Percentiles rank a stretch among this genome's conserved stretches.
Conservation (phyloP, 2,329 filamentous ascomycete genomes). For the Geosmithia flava region DNA sequence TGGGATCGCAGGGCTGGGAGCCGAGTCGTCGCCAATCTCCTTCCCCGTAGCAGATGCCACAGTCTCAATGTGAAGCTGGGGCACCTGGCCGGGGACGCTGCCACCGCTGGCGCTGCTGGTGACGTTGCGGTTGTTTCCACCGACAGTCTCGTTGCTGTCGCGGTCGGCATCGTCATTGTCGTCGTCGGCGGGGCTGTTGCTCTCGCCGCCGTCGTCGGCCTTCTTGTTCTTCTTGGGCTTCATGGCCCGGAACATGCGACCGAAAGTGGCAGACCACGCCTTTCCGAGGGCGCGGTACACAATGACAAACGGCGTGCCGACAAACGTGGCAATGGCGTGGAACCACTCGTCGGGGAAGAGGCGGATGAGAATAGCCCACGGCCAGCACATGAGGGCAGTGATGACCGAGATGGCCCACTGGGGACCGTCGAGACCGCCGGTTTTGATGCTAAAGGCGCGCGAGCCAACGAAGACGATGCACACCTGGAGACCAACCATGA, state of each 20-base stretch:
- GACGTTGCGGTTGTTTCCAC: not conserved
- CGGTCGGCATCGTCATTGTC: not conserved
- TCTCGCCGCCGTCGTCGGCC: not conserved
- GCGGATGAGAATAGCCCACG: constrained; percentile 34
- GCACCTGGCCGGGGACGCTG: not conserved
- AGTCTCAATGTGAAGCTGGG: not conserved
- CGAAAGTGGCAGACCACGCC: constrained; percentile 3
- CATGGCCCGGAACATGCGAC: constrained; percentile 1
- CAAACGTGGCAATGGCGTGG: constrained; percentile 5
- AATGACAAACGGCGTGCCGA: constrained; percentile 3
- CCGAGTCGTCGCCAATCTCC: not conserved
- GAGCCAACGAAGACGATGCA: constrained; percentile 46
- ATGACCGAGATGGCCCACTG: constrained; percentile 43
- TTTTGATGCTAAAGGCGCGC: constrained; percentile 36
- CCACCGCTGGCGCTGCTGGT: not conserved
- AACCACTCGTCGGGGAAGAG: constrained; percentile 34
- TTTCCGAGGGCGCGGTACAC: constrained; percentile 1
- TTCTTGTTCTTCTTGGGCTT: constrained; percentile 2
- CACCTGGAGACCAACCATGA: constrained; percentile 46
- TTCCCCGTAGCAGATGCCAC: not conserved
- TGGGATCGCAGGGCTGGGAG: constrained; percentile 1
- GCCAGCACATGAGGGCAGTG: constrained; percentile 33
- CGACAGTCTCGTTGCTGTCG: not conserved
- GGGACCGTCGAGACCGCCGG: constrained; percentile 19
- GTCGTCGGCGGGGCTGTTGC: not conserved